phyloP scores from a whole-genome alignment of 192 early-diverging fungal genomes.

The Podila verticillata region DNA sequence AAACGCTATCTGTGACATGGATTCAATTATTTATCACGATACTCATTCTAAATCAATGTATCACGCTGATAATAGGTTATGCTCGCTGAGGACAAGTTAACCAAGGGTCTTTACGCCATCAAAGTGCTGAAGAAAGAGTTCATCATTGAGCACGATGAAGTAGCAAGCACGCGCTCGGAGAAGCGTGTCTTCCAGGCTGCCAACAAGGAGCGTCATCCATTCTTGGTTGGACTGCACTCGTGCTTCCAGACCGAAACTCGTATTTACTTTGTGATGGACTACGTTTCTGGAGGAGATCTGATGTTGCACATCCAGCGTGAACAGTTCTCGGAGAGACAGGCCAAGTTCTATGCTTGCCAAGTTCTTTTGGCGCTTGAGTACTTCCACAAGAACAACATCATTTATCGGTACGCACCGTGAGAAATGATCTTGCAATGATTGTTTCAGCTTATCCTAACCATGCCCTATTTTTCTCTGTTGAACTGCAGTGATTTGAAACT shows the following conservation, averaged over 20 bases:
- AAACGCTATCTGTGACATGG: neutral
- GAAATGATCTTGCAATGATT: slow-evolving; percentile 11
- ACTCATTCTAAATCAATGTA: too few relatives aligned
- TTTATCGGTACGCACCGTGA: slow-evolving; percentile 72
- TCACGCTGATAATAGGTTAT: slow-evolving; percentile 72
- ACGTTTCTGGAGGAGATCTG: slow-evolving; percentile 95
- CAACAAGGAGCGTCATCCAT: slow-evolving; percentile 91
- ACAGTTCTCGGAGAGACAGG: slow-evolving; percentile 90
- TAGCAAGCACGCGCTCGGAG: slow-evolving; percentile 88
- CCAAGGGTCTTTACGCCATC: slow-evolving; percentile 90
- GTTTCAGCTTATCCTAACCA: slow-evolving; percentile 5
- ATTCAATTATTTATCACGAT: neutral
- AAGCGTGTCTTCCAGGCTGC: slow-evolving; percentile 94
- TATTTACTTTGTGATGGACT: slow-evolving; percentile 99
- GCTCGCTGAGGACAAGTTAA: slow-evolving; percentile 92
- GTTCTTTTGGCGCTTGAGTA: slow-evolving; percentile 95
- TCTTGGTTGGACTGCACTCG: slow-evolving; percentile 95
- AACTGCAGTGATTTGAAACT: slow-evolving; percentile 87
- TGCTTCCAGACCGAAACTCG: slow-evolving; percentile 96
- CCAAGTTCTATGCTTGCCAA: slow-evolving; percentile 97
- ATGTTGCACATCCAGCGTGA: slow-evolving; percentile 98
- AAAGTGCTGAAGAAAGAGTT: slow-evolving; percentile 99
- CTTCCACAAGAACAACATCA: slow-evolving; percentile 93
- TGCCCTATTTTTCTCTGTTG: slow-evolving; percentile 2
- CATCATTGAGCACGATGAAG: slow-evolving; percentile 98